These are phyloP conservation scores for Stagonosporopsis rhizophila DNA, from an alignment of 2,329 filamentous ascomycete genomes.

Conservation along the genomic window DNA sequence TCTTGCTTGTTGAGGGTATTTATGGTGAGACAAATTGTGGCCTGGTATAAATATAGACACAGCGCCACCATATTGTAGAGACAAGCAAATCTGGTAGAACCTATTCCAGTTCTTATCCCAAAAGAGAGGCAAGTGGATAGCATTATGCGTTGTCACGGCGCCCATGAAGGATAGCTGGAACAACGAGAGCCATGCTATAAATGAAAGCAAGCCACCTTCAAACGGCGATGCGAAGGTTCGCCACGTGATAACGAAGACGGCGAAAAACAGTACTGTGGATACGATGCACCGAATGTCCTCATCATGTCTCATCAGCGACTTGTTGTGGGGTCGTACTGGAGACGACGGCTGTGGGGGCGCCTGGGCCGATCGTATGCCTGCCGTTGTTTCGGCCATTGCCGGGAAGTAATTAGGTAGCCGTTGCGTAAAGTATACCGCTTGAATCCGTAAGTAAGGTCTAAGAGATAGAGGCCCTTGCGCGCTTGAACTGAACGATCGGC, in stretches of 20 bases:
- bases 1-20: slow-evolving; percentile 6
- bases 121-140: slow-evolving; percentile 1
- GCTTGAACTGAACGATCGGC: neutral
- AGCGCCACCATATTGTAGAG: slow-evolving; percentile 2
- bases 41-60: slow-evolving; percentile 4
- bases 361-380: neutral
- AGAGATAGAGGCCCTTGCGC: neutral
- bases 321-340: neutral
- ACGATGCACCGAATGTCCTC: slow-evolving; percentile 2
- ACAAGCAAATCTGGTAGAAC: slow-evolving; percentile 6
- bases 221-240: slow-evolving; percentile 1
- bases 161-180: slow-evolving; percentile 4
- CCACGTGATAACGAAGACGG: slow-evolving; percentile 1
- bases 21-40: slow-evolving; percentile 4
- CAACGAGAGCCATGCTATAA: slow-evolving; percentile 2
- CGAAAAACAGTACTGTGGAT: slow-evolving; percentile 1
- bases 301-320: slow-evolving; percentile 4
- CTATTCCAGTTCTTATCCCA: slow-evolving; percentile 1
- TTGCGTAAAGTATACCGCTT: neutral
- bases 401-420: neutral
- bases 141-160: slow-evolving; percentile 4
- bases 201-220: neutral
- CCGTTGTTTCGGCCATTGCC: neutral
- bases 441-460: neutral
- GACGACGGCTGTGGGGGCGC: neutral